Percentiles rank a stretch among this genome's conserved stretches.
Evolutionary conservation across 2,329 filamentous ascomycete species (phyloP).

Genomic region (Calonectria henricotiae): DNA sequence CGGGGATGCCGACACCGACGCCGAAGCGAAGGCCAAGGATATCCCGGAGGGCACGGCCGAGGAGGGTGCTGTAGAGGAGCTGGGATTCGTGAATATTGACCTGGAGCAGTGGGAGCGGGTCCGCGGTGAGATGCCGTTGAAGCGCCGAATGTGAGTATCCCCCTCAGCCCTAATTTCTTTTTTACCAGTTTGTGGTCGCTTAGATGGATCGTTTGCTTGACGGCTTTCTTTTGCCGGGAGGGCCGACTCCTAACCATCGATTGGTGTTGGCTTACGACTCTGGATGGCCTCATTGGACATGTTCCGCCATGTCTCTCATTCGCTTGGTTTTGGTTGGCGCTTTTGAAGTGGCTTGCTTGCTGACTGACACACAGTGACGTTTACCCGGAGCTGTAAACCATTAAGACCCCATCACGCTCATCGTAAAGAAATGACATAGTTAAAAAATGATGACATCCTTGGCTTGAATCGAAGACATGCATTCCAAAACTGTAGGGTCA

Average conservation of each 20-base stretch:
- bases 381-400: conserved; percentile 46
- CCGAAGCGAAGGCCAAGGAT: conserved; percentile 54
- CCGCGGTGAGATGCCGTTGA: conserved; percentile 69
- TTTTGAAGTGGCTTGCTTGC: conserved; percentile 24
- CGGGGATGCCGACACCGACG: conserved; percentile 27
- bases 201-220: not conserved
- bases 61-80: conserved; percentile 62
- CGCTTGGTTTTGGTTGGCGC: not conserved
- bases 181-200: not conserved
- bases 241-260: not conserved
- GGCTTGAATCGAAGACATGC: conserved; percentile 4
- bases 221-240: not conserved
- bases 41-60: conserved; percentile 46
- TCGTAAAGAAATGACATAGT: conserved; percentile 5
- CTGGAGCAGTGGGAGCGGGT: conserved; percentile 65
- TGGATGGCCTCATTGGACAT: not conserved
- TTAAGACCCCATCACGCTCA: not conserved
- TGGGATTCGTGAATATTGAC: conserved; percentile 73
- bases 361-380: conserved; percentile 44
- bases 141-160: conserved; percentile 67
- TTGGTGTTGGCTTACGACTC: not conserved
- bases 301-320: conserved; percentile 20
- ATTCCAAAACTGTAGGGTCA: conserved; percentile 21
- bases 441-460: not conserved
- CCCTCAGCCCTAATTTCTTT: conserved; percentile 11